These are phyloP conservation scores for Omphalotus olearius DNA, from an alignment of 1,284 basidiomycete genomes.

Conservation along the genomic window DNA sequence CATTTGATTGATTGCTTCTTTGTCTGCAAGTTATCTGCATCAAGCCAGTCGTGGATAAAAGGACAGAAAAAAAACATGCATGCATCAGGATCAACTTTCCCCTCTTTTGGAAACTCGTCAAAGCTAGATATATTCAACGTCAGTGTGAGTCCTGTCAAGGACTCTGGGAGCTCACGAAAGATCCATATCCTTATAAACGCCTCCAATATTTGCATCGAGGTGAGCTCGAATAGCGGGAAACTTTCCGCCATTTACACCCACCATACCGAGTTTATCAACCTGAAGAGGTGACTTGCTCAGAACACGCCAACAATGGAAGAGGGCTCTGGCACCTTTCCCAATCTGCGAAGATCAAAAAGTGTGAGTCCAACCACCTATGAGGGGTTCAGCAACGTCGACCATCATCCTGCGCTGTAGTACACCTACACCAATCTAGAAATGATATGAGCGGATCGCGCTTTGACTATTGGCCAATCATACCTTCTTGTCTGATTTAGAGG, in stretches of 20 bases:
- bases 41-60: constrained; percentile 1
- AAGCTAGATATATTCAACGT: constrained; percentile 45
- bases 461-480: constrained; percentile 29
- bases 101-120: constrained; percentile 73
- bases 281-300: constrained; percentile 20
- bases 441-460: constrained; percentile 1
- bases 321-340: constrained; percentile 63
- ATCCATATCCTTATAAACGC: constrained; percentile 85
- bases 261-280: constrained; percentile 77
- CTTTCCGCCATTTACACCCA: constrained; percentile 79
- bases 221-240: constrained; percentile 84
- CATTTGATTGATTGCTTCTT: constrained; percentile 77
- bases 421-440: constrained; percentile 62
- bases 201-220: constrained; percentile 78
- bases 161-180: constrained; percentile 49
- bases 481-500: constrained; percentile 93
- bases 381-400: background rate
- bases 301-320: constrained; percentile 4
- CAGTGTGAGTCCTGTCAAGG: background rate
- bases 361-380: constrained; percentile 83
- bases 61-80: constrained; percentile 50
- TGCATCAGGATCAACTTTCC: constrained; percentile 71
- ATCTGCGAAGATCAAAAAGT: constrained; percentile 83
- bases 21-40: constrained; percentile 49
- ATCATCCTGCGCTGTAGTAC: constrained; percentile 1